Evolutionary conservation across 2,329 filamentous ascomycete species (phyloP), one percentile per base, ranked within the genome.

Genomic region (Capronia americana): DNA sequence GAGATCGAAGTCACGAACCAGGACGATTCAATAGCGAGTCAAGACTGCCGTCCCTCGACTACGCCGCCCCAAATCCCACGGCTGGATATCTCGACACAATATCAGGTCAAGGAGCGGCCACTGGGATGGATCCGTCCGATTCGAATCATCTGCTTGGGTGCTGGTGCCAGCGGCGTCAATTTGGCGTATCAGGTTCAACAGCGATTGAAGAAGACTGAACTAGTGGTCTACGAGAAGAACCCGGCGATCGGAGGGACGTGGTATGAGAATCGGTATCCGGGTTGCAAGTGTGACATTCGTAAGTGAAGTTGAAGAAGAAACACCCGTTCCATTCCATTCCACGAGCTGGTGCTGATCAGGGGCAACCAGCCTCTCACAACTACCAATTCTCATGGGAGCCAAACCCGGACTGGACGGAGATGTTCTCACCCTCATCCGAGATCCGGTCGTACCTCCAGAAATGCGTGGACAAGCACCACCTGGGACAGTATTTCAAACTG

Each of bases 81-180:
- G 38, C 38, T 44, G 38, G 38, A 44, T n/a, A 44, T 44, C 38
- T n/a, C 38, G 5, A n/a, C 17, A n/a, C 17, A 44, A 44, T 44
- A 44, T n/a, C 38, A 44, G 14, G 38, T 44, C 38, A n/a, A 44
- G 38, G 38, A 44, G 38, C 38, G 38, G 17, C 38, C 38, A 1
- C 8, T 44, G 38, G 38, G 38, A 26, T 10, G 76, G 82, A 64
- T 83, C 80, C 65, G 84, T 85, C 55, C 41, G 17, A 24, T 63
- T 8, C 58, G 64, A 3, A 61, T 70, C n/a, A 66, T 68, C 30
- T 68, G 76, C 41, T 78, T 81, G 34, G 79, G 79, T 5, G 77
- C 78, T 7, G 79, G 79, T 1, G 75, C 79, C 12, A 79, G 77
- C 6, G 79, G 79, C 1, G 79, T 80, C 46, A 69, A 79, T 24